Evolutionary conservation across 441 rosid species (phyloP), one percentile per base, ranked within the genome.

Genomic region (Adansonia grandidieri): DNA sequence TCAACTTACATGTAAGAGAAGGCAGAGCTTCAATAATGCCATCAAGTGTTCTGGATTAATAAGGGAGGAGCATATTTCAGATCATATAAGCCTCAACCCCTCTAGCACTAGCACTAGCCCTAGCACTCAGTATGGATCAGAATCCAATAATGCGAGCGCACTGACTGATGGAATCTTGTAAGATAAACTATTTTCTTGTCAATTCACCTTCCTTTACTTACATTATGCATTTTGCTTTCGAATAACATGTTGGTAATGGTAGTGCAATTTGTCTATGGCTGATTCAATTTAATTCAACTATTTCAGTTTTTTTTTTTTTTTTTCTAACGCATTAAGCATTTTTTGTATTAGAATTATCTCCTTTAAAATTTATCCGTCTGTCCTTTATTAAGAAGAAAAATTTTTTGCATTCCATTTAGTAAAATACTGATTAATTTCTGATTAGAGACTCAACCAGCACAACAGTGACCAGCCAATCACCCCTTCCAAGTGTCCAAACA

Each of bases 41-140:
- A 65, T 77, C 47, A 83, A 67, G 54, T 79, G 86, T 77, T 77
- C 81, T 65, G 82, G 76, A 9, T 77, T 81, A n/a, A 50, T 81
- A 57, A 70, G 72, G 68, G 60, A 63, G 77, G 77, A 74, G 20
- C 67, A 48, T 76, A 74, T 71, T 79, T 61, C 84, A 13, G 82
- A 81, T 32, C 63, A 73, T 73, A 64, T 78, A n/a, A 44, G 40
- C 15, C 20, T 57, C 42, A 70, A 50, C 64, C 24, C 79, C 47
- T 63, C 84, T 11, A 19, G 50, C 45, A 61, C 63, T 58, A 77
- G 32, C 45, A 78, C 4, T 32, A 32, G 37, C 37, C 37, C 37
- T 32, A 32, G 37, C 37, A 32, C 37, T 32, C 37, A 32, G 37
- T 2, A 58, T 24, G 76, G 53, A 2, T 65, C 56, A 1, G 64